A percentile compares a stretch with the other conserved stretches of the same genome.
phyloP scores from a whole-genome alignment of 352 stramenopile species.

The Phytophthora boehmeriae region DNA sequence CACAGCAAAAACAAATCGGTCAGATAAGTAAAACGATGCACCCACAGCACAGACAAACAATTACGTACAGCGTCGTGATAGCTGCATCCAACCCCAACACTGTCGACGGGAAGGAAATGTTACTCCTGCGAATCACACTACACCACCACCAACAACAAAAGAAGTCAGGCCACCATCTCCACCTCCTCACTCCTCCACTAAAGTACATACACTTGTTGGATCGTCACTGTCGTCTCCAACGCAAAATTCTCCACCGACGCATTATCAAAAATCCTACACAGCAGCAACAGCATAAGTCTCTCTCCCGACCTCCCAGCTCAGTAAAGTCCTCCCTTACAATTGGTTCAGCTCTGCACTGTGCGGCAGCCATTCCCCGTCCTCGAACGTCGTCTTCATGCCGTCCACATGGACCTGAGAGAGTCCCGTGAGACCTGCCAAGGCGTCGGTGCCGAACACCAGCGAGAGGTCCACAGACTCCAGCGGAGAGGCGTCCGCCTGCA shows the following conservation, averaged over 20 bases:
- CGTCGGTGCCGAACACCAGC: constrained; percentile 23
- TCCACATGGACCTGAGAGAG: constrained; percentile 44
- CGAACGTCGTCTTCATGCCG: constrained; percentile 49
- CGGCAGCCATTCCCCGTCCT: constrained; percentile 42
- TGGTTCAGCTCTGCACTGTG: constrained; percentile 31
- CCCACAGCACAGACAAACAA: background rate
- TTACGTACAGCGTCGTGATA: constrained; percentile 38
- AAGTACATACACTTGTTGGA: constrained; percentile 47
- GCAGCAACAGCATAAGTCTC: background rate
- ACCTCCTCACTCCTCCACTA: background rate
- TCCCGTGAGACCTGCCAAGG: constrained; percentile 26
- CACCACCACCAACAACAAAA: too few species aligned
- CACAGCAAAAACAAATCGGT: constrained; percentile 5
- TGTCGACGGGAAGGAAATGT: constrained; percentile 51
- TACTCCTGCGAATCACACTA: constrained; percentile 48
- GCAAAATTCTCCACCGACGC: constrained; percentile 44
- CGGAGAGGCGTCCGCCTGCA: constrained; percentile 20
- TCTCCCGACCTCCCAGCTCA: background rate
- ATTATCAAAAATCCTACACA: constrained; percentile 50
- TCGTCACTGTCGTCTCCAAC: constrained; percentile 32
- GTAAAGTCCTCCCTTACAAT: constrained; percentile 40
- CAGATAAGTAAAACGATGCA: background rate
- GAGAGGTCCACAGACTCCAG: constrained; percentile 21
- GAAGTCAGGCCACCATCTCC: background rate
- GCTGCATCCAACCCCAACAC: constrained; percentile 40